Conservation (phyloP, 768 basidiomycete species). For the Lyophyllum shimeji region DNA sequence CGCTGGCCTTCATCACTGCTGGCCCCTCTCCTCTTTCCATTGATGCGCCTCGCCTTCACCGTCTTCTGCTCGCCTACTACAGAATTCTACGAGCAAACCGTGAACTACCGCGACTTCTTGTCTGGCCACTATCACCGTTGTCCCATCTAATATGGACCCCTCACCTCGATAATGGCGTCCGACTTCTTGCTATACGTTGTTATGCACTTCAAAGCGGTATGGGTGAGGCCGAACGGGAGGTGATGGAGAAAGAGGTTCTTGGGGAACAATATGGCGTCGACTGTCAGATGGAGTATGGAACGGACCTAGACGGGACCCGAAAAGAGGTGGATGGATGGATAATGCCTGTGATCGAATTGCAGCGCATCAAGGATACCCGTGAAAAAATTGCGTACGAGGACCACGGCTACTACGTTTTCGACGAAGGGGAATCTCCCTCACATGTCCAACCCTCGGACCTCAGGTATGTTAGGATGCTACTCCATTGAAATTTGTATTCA, state of each 20-base stretch:
- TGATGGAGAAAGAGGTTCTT: slow-evolving; percentile 59
- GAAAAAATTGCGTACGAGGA: slow-evolving; percentile 38
- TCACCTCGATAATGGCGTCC: slow-evolving; percentile 57
- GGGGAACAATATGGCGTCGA: slow-evolving; percentile 62
- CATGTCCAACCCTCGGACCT: slow-evolving; percentile 47
- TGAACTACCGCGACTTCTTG: slow-evolving; percentile 56
- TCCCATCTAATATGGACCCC: slow-evolving; percentile 42
- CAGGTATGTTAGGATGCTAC: slow-evolving; percentile 41
- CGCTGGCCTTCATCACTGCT: slow-evolving; percentile 46
- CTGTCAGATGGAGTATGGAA: slow-evolving; percentile 59
- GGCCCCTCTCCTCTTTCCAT: slow-evolving; percentile 28
- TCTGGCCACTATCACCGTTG: slow-evolving; percentile 65
- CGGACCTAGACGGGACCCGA: slow-evolving; percentile 43
- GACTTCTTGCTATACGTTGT: slow-evolving; percentile 72
- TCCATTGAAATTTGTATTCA: neutral
- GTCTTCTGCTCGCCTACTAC: slow-evolving; percentile 75
- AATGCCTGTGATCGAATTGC: slow-evolving; percentile 66
- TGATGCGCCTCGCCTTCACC: slow-evolving; percentile 56
- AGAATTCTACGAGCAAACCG: slow-evolving; percentile 77
- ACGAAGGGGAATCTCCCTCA: slow-evolving; percentile 31
- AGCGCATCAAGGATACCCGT: slow-evolving; percentile 55
- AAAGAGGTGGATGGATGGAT: slow-evolving; percentile 77
- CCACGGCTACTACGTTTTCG: slow-evolving; percentile 46
- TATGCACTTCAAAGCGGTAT: slow-evolving; percentile 77
- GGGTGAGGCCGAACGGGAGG: slow-evolving; percentile 72